Evolutionary conservation across 768 basidiomycete species (phyloP).

Genomic region (Lactifluus volemus): DNA sequence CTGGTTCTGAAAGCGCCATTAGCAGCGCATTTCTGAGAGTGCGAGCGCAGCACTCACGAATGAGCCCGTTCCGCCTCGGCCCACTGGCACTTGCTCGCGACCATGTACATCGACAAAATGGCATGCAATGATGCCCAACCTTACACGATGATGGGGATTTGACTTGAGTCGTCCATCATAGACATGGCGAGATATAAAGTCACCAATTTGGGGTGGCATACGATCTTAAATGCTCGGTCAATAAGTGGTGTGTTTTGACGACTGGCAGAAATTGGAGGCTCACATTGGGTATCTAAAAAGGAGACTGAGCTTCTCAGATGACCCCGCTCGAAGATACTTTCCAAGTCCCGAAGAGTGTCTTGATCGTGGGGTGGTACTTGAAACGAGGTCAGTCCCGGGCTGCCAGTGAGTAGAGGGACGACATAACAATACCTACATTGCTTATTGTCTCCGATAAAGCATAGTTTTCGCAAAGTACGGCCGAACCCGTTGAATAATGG

Average conservation of each 20-base stretch:
- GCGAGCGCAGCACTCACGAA: background rate
- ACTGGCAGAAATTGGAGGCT: conserved; percentile 18
- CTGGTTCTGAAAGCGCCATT: conserved; percentile 39
- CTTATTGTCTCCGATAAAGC: conserved; percentile 36
- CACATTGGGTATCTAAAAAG: conserved; percentile 73
- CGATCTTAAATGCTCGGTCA: conserved; percentile 42
- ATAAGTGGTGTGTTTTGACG: conserved; percentile 7
- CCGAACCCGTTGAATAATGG: conserved; percentile 23
- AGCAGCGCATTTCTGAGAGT: background rate
- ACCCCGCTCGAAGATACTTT: conserved; percentile 70
- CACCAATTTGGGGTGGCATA: conserved; percentile 75
- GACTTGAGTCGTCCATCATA: conserved; percentile 59
- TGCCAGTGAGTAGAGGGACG: background rate
- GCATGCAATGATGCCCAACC: conserved; percentile 39
- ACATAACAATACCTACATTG: conserved; percentile 27
- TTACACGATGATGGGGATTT: conserved; percentile 39
- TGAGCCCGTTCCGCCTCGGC: conserved; percentile 24
- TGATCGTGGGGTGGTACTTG: conserved; percentile 77
- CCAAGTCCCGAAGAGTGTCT: conserved; percentile 52
- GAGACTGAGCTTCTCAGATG: conserved; percentile 43
- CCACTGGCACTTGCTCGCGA: conserved; percentile 31
- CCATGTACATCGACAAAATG: conserved; percentile 53
- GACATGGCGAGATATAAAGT: conserved; percentile 57
- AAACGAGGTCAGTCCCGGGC: background rate
- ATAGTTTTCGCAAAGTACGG: conserved; percentile 27